Percentiles rank a stretch among this genome's conserved stretches.
These are phyloP conservation scores for Botrytis porri DNA, from an alignment of 2,329 filamentous ascomycete genomes.

Conservation along the genomic window DNA sequence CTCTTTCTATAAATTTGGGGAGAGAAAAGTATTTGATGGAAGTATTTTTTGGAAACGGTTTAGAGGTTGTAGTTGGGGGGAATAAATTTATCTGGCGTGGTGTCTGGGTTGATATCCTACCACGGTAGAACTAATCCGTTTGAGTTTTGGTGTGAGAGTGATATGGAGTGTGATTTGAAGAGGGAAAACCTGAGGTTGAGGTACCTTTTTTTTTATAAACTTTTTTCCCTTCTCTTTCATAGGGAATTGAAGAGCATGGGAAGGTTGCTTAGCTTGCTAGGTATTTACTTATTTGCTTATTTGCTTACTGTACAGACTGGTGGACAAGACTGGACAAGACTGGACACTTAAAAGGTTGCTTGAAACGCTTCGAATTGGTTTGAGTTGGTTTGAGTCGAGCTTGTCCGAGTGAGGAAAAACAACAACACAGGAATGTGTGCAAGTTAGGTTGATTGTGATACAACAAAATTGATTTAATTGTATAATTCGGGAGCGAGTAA, in stretches of 20 bases:
- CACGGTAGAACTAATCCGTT: conserved; percentile 1
- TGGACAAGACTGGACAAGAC: not conserved
- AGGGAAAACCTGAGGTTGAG: not conserved
- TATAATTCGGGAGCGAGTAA: not conserved
- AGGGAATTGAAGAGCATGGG: not conserved
- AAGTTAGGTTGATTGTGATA: not conserved
- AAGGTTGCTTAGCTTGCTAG: not conserved
- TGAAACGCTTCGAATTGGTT: too few relatives aligned
- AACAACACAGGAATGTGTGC: not conserved
- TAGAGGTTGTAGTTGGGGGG: not conserved
- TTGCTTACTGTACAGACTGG: not conserved
- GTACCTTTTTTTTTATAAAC: not conserved
- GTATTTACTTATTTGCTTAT: not conserved
- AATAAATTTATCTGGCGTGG: conserved; percentile 1
- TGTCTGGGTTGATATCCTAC: not conserved
- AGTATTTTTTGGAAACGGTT: not conserved
- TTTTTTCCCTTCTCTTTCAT: not conserved
- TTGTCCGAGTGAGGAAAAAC: not conserved
- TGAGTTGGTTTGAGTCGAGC: not conserved
- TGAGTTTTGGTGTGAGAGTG: not conserved
- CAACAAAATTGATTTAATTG: not conserved
- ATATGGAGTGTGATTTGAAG: not conserved
- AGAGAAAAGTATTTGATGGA: not conserved
- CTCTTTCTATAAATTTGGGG: not conserved
- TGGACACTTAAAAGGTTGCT: too few relatives aligned